These are phyloP conservation scores for Zymoseptoria crescenta DNA, from an alignment of 2,329 filamentous ascomycete genomes.

Conservation along the genomic window DNA sequence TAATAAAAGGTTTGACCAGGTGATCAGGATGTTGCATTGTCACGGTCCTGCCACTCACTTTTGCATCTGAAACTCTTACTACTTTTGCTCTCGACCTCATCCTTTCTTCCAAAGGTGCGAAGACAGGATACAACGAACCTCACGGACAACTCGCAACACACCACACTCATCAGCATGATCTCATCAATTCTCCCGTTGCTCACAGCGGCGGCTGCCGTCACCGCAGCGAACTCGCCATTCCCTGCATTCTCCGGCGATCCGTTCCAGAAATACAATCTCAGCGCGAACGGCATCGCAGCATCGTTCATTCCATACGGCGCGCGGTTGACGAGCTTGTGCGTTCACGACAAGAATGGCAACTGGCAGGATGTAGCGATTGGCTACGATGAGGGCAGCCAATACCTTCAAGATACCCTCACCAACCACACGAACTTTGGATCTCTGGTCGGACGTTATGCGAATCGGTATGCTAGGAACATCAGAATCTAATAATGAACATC, in stretches of 20 bases:
- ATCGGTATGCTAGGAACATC: conserved; percentile 20
- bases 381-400: conserved; percentile 38
- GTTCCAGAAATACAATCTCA: conserved; percentile 17
- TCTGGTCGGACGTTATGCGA: conserved; percentile 48
- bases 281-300: conserved; percentile 17
- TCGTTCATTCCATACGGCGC: conserved; percentile 21
- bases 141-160: background rate
- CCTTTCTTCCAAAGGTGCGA: background rate
- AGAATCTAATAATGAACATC: background rate
- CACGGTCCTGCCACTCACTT: background rate
- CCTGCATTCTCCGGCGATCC: conserved; percentile 18
- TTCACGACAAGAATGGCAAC: conserved; percentile 25
- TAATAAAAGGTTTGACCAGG: background rate
- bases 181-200: conserved; percentile 13
- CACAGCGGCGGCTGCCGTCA: conserved; percentile 15
- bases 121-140: conserved; percentile 16
- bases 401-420: conserved; percentile 36
- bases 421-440: conserved; percentile 54
- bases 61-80: background rate
- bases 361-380: conserved; percentile 43
- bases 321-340: conserved; percentile 19
- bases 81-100: background rate
- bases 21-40: background rate
- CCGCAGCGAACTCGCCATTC: conserved; percentile 15
- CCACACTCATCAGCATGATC: conserved; percentile 10